A percentile compares a stretch with the other conserved stretches of the same genome.
These are phyloP conservation scores for Lentinus brumalis DNA, from an alignment of 768 basidiomycete genomes.

Conservation along the genomic window DNA sequence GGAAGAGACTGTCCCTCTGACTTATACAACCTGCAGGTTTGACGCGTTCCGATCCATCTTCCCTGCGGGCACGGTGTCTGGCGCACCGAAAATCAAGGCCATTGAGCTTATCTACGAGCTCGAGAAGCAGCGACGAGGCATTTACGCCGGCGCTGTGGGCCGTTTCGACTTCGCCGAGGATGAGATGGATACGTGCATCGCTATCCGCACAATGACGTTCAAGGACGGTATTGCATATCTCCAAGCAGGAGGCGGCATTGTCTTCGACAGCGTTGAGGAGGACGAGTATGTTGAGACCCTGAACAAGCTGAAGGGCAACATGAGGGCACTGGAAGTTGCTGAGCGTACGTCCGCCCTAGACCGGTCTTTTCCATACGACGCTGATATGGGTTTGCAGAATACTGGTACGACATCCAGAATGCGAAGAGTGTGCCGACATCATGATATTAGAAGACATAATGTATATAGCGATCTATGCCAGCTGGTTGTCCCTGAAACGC, in stretches of 20 bases:
- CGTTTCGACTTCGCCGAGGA: conserved; percentile 94
- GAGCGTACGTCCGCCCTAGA: conserved; percentile 65
- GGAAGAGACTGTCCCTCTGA: neutral
- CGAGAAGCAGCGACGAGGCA: conserved; percentile 87
- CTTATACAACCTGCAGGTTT: conserved; percentile 54
- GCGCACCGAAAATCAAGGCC: conserved; percentile 98
- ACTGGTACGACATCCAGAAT: conserved; percentile 70
- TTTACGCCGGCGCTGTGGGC: conserved; percentile 98
- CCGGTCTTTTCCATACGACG: neutral
- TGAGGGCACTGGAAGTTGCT: conserved; percentile 80
- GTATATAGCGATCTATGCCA: conserved; percentile 15
- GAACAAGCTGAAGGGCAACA: conserved; percentile 90
- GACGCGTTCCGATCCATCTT: conserved; percentile 99
- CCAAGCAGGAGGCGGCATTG: conserved; percentile 97
- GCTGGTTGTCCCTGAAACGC: conserved; percentile 7
- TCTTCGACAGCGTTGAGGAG: conserved; percentile 94
- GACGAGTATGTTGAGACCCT: conserved; percentile 97
- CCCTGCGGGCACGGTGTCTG: conserved; percentile 97
- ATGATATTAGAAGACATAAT: conserved; percentile 20
- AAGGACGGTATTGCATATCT: conserved; percentile 90
- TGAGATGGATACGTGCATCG: conserved; percentile 98
- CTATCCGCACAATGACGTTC: conserved; percentile 97
- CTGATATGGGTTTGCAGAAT: conserved; percentile 46
- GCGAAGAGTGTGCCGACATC: conserved; percentile 12
- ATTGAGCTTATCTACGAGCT: conserved; percentile 88